Evolutionary conservation across 2,329 filamentous ascomycete genomes (phyloP).

Genomic region (Xylariaceae sp.): DNA sequence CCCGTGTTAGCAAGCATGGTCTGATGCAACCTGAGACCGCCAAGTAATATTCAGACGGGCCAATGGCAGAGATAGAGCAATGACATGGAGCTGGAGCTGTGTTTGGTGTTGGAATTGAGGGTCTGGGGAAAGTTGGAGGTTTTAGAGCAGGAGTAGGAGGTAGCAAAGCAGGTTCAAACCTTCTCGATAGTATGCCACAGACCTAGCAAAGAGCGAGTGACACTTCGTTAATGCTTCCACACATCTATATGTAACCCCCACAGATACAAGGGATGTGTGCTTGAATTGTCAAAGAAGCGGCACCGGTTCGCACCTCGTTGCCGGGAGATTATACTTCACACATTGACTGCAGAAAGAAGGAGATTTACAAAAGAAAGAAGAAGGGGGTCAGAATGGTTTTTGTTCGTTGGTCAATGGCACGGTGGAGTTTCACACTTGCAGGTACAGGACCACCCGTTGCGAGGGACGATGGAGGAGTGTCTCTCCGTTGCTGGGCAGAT

Average conservation of each 20-base stretch:
- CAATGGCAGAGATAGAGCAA: no score
- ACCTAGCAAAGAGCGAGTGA: slow-evolving; percentile 10
- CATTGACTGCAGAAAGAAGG: slow-evolving; percentile 21
- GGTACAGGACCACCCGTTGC: slow-evolving; percentile 19
- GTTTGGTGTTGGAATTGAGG: no score
- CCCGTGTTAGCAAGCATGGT: neutral
- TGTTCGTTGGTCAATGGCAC: slow-evolving; percentile 19
- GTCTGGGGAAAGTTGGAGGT: slow-evolving; percentile 3
- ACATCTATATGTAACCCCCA: slow-evolving; percentile 17
- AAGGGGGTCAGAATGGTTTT: slow-evolving; percentile 27
- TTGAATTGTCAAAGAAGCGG: slow-evolving; percentile 21
- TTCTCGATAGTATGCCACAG: slow-evolving; percentile 9
- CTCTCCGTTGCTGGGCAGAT: slow-evolving; percentile 24
- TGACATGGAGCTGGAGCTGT: no score
- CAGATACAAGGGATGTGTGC: slow-evolving; percentile 14
- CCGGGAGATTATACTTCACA: slow-evolving; percentile 19
- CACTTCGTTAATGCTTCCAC: slow-evolving; percentile 21
- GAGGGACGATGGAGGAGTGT: slow-evolving; percentile 24
- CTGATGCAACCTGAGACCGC: no score
- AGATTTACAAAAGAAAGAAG: slow-evolving; percentile 17
- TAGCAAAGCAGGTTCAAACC: no score
- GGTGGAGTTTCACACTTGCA: slow-evolving; percentile 23
- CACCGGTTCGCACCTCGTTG: slow-evolving; percentile 18
- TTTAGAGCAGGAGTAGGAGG: no score
- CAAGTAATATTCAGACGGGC: no score